Percentiles rank a stretch among this genome's conserved stretches.
Evolutionary conservation across 2,329 filamentous ascomycete species (phyloP).

Genomic region (Mycosphaerella sp.): DNA sequence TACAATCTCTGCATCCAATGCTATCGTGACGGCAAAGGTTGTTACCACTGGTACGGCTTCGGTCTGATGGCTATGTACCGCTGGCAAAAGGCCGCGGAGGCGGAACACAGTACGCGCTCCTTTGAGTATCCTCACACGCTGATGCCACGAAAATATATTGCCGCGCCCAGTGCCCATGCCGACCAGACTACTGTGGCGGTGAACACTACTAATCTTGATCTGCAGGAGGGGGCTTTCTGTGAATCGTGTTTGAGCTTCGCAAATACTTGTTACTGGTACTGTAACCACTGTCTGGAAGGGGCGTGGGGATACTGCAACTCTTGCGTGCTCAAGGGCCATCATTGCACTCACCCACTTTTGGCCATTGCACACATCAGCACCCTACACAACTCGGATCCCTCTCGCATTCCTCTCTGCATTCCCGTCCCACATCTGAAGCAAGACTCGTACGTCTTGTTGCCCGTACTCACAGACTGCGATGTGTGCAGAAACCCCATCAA

Average conservation of each 20-base stretch:
- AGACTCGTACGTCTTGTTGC: conserved; percentile 38
- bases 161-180: conserved; percentile 14
- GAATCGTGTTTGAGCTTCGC: conserved; percentile 65
- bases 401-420: conserved; percentile 18
- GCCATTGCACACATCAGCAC: conserved; percentile 58
- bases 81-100: conserved; percentile 34
- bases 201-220: conserved; percentile 13
- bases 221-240: conserved; percentile 81
- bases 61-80: conserved; percentile 59
- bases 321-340: conserved; percentile 75
- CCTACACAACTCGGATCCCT: conserved; percentile 18
- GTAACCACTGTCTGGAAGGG: conserved; percentile 77
- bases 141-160: conserved; percentile 41
- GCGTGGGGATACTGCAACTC: conserved; percentile 91
- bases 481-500: conserved; percentile 68
- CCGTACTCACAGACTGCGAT: conserved; percentile 68
- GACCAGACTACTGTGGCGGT: not conserved
- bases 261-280: conserved; percentile 86
- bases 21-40: conserved; percentile 70
- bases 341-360: conserved; percentile 74
- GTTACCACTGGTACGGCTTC: conserved; percentile 83
- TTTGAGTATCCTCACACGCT: conserved; percentile 50
- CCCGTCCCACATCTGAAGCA: conserved; percentile 35
- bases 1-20: conserved; percentile 78
- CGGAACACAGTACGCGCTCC: conserved; percentile 36